These are phyloP conservation scores for Podaxis sp. DNA, from an alignment of 768 basidiomycete species.

Conservation along the genomic window DNA sequence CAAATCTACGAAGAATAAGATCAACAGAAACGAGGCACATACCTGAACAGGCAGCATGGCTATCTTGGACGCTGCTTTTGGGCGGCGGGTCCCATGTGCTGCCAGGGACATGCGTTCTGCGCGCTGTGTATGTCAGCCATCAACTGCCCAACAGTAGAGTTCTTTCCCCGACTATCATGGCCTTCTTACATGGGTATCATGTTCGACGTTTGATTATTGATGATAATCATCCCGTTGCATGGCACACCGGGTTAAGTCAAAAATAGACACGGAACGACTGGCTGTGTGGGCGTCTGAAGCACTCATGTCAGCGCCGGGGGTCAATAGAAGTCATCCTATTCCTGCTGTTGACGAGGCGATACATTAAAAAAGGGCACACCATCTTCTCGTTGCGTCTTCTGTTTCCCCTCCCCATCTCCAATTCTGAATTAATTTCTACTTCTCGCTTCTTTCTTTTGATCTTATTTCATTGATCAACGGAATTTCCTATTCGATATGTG, in stretches of 20 bases:
- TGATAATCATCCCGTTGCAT: not conserved
- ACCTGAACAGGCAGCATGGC: not conserved
- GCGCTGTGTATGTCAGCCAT: not conserved
- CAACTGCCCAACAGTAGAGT: not conserved
- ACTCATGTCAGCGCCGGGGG: not conserved
- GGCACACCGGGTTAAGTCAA: not conserved
- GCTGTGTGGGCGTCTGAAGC: not conserved
- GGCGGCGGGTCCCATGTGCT: not conserved
- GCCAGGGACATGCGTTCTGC: not conserved
- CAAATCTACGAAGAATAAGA: not conserved
- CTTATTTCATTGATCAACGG: not conserved
- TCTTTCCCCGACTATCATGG: not conserved
- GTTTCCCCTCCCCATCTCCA: not conserved
- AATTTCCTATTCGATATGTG: not conserved
- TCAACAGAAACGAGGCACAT: not conserved
- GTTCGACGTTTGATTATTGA: not conserved
- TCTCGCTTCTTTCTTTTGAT: not conserved
- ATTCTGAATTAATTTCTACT: not conserved
- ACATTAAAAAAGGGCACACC: not conserved
- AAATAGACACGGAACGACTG: not conserved
- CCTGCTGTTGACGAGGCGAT: not conserved
- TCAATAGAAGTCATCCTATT: not conserved
- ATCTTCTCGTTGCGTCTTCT: not conserved
- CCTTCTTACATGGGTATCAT: not conserved
- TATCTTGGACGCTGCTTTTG: not conserved